Evolutionary conservation across 331 rosid species (phyloP).

Genomic region (Dryas integrifolia): DNA sequence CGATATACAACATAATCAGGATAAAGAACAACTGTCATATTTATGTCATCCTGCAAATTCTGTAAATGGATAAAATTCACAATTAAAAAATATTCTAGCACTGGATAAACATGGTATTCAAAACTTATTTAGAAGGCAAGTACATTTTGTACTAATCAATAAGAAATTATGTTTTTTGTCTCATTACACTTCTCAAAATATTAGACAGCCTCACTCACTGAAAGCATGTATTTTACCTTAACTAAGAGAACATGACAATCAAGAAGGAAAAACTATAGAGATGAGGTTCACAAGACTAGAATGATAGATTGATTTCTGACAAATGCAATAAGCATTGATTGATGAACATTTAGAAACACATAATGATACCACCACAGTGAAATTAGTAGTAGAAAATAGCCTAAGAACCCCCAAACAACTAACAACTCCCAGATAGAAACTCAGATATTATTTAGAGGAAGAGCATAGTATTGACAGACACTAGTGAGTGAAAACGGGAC

Average conservation of each 20-base stretch:
- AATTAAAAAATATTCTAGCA: conserved; percentile 20
- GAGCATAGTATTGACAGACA: neutral
- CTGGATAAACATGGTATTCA: neutral
- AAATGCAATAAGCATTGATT: too few species aligned
- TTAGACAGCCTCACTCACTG: neutral
- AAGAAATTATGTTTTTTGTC: neutral
- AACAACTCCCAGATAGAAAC: neutral
- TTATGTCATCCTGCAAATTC: conserved; percentile 56
- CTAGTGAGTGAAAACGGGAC: neutral
- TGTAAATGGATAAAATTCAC: conserved; percentile 27
- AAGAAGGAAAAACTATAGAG: neutral
- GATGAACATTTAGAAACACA: neutral
- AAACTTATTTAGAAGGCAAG: neutral
- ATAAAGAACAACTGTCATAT: conserved; percentile 61
- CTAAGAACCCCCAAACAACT: neutral
- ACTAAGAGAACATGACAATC: neutral
- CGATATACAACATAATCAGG: conserved; percentile 77
- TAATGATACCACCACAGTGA: neutral
- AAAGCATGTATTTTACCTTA: neutral
- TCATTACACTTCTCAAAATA: neutral
- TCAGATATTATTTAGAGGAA: neutral
- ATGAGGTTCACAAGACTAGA: neutral
- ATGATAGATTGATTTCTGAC: neutral
- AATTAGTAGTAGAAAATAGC: neutral
- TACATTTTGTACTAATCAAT: neutral